Percentiles rank a stretch among this genome's conserved stretches.
Evolutionary conservation across 768 basidiomycete species (phyloP).

Genomic region (Mrakia hoshinonis): DNA sequence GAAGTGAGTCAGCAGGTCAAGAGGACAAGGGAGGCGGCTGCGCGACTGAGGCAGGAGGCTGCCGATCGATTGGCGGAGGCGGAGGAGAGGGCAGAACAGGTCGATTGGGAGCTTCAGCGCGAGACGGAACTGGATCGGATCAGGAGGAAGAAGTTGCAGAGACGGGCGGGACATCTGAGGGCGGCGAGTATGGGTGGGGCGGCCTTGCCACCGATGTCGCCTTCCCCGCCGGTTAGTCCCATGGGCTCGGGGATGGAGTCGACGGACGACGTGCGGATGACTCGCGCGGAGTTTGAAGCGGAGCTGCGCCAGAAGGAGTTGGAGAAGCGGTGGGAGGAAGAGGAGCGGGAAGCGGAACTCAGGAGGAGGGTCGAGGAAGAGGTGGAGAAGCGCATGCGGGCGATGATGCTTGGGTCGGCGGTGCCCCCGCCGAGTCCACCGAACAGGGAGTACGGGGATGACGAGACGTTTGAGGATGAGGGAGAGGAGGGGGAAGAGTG

Average conservation of each 20-base stretch:
- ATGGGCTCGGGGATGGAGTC: neutral
- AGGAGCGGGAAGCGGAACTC: neutral
- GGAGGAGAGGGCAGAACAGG: conserved; percentile 3
- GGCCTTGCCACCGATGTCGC: neutral
- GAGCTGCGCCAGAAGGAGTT: neutral
- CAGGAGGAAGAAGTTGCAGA: conserved; percentile 2
- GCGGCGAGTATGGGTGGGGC: neutral
- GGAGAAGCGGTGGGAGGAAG: neutral
- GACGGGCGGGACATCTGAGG: conserved; percentile 15
- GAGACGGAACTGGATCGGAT: conserved; percentile 25
- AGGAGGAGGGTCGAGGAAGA: neutral
- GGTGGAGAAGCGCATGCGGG: neutral
- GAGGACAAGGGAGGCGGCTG: neutral
- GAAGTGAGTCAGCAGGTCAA: neutral
- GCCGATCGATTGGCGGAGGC: neutral
- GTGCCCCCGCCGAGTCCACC: too few species aligned
- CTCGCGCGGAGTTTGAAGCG: neutral
- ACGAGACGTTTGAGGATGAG: too few species aligned
- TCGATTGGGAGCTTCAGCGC: conserved; percentile 19
- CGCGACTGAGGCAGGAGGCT: neutral
- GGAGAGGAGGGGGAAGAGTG: too few species aligned
- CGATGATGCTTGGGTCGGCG: neutral
- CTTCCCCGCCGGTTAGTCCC: too few species aligned
- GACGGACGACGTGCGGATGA: neutral
- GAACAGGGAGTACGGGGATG: too few species aligned